Percentiles rank a stretch among this genome's conserved stretches.
Conservation (phyloP, 2,329 filamentous ascomycete genomes). For the Fusarium sp. region DNA sequence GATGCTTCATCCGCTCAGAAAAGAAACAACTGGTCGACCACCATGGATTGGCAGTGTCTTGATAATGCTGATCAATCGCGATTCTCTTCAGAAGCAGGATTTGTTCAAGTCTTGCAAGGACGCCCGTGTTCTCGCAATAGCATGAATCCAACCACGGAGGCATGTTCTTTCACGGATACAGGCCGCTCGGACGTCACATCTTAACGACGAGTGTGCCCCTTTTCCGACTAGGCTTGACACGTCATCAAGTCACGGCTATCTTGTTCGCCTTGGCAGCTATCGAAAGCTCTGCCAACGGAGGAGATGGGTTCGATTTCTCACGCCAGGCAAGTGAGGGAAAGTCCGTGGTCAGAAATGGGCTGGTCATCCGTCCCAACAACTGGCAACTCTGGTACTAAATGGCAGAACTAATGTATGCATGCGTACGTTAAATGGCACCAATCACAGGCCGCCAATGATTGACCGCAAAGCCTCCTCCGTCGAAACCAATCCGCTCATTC, state of each 20-base stretch:
- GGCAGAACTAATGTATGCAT: slow-evolving; percentile 11
- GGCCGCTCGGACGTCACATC: background rate
- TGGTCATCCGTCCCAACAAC: slow-evolving; percentile 4
- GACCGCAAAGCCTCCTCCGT: background rate
- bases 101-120: background rate
- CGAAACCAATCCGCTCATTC: slow-evolving; percentile 19
- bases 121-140: background rate
- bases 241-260: background rate
- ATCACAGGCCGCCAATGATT: slow-evolving; percentile 13
- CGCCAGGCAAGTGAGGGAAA: background rate
- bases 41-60: background rate
- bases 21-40: background rate
- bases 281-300: background rate
- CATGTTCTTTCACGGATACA: background rate
- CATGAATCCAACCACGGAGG: background rate
- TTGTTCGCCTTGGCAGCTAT: background rate
- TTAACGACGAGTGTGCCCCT: background rate
- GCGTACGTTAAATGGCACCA: slow-evolving; percentile 9
- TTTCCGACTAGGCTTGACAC: background rate
- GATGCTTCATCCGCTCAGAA: background rate
- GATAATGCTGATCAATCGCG: background rate
- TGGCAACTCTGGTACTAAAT: slow-evolving; percentile 3
- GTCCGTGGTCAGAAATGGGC: background rate
- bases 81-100: background rate
- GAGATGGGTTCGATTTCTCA: background rate